Conservation (phyloP, 768 basidiomycete genomes). For the Flagelloscypha sp. region DNA sequence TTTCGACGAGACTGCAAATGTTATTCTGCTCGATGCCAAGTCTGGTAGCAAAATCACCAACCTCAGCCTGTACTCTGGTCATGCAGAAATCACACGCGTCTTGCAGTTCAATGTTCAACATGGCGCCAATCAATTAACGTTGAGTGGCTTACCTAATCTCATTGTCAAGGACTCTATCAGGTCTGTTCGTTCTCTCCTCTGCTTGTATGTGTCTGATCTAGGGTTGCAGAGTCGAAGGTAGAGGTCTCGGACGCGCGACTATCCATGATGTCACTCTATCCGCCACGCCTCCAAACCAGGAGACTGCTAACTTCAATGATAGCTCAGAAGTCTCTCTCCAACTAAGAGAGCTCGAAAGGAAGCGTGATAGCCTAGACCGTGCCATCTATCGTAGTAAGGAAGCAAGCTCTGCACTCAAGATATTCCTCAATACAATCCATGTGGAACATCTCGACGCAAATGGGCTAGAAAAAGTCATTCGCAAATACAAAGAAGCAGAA, state of each 20-base stretch:
- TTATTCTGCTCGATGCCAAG: conserved; percentile 5
- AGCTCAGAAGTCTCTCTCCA: too few species aligned
- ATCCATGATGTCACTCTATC: conserved; percentile 38
- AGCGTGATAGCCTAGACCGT: conserved; percentile 18
- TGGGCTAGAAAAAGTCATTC: conserved; percentile 8
- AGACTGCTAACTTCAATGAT: too few species aligned
- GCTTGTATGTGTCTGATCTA: not conserved
- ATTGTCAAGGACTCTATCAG: conserved; percentile 33
- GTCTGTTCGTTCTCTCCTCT: conserved; percentile 15
- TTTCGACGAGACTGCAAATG: too few species aligned
- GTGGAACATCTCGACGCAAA: conserved; percentile 20
- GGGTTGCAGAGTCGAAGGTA: conserved; percentile 31
- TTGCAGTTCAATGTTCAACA: conserved; percentile 8
- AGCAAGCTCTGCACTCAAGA: conserved; percentile 21
- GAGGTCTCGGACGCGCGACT: conserved; percentile 27
- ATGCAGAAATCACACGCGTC: conserved; percentile 10
- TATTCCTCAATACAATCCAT: conserved; percentile 27
- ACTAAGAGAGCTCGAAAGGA: conserved; percentile 17
- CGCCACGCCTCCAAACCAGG: conserved; percentile 9
- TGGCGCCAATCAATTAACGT: conserved; percentile 33
- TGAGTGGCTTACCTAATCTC: conserved; percentile 28
- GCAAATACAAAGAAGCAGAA: too few species aligned
- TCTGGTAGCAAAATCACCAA: conserved; percentile 6
- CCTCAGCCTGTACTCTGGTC: conserved; percentile 7
- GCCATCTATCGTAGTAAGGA: conserved; percentile 24